phyloP scores from a whole-genome alignment of 345 rosid species.

The Citrus inodora region DNA sequence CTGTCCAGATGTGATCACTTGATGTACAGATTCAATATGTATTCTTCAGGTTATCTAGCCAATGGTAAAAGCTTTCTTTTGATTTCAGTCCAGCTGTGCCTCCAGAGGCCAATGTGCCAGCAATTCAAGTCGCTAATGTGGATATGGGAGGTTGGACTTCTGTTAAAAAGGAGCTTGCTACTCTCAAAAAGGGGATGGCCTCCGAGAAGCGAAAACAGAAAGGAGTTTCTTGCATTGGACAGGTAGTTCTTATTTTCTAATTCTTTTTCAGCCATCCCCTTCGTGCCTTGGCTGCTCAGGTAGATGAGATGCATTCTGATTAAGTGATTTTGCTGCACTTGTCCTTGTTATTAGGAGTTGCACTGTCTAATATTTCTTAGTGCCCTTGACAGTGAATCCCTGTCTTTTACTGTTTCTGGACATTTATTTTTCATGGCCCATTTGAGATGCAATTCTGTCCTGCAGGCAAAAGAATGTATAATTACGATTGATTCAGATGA shows the following conservation, averaged over 20 bases:
- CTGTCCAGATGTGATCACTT: background rate
- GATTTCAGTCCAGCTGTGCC: constrained; percentile 40
- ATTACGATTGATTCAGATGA: constrained; percentile 69
- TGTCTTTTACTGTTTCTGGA: background rate
- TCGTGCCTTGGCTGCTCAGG: constrained; percentile 1
- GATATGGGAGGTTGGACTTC: constrained; percentile 67
- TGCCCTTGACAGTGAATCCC: background rate
- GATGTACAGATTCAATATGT: background rate
- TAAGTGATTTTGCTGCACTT: background rate
- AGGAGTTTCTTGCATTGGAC: constrained; percentile 29
- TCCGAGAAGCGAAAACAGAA: constrained; percentile 25
- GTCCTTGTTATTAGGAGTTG: background rate
- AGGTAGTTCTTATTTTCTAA: constrained; percentile 30
- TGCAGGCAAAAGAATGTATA: constrained; percentile 47
- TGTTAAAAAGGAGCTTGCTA: constrained; percentile 38
- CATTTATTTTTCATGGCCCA: background rate
- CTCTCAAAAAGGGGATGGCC: constrained; percentile 15
- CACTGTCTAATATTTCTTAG: background rate
- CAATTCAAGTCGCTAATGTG: constrained; percentile 29
- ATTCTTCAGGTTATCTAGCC: background rate
- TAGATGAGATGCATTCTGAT: background rate
- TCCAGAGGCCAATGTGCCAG: constrained; percentile 25
- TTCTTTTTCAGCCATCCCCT: background rate
- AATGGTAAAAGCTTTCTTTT: constrained; percentile 7
- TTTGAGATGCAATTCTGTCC: background rate